Evolutionary conservation across 441 rosid species (phyloP), one percentile per base, ranked within the genome.

Genomic region (Corymbia citriodora): DNA sequence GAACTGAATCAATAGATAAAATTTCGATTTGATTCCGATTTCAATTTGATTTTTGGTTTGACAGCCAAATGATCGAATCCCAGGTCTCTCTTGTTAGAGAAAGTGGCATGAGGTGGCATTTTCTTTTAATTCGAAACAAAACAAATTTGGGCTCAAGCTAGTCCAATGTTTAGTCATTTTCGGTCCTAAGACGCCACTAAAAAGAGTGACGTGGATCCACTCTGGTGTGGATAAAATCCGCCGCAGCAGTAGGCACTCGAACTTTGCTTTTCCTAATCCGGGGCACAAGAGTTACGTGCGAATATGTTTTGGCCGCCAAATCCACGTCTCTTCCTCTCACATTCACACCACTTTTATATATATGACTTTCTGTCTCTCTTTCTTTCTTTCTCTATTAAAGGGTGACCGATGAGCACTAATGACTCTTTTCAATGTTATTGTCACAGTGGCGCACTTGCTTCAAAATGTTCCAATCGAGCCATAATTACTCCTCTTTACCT

Each of bases 1-100:
- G 11, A 9, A 55, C 10, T 9, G 1, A 55, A 55, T 21, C 0
- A 55, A 21, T 55, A 2, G 10, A 2, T 4, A 1, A 55, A 55
- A 55, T 18, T 55, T 55, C 4, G 61, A 5, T 55, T 55, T 4
- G 27, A 9, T 55, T 55, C 61, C 9, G 9, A 8, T 49, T 49
- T 49, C 4, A 2, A 55, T 55, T 55, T 19, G 10, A 23, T 21
- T 55, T 55, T 49, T 40, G 5, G 45, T 40, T 40, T 40, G 45
- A 40, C 45, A 40, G 45, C 45, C 45, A 40, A 40, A 40, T 40
- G 45, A 40, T 40, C 5, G 45, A 40, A 6, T 53, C 17, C 15
- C 4, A 7, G 25, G 7, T 27, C 11, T 27, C 27, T 25, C 27
- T 59, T 1, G n/a, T 59, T 23, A 59, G 14, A 61, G 68, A 61